Evolutionary conservation across 768 basidiomycete genomes (phyloP).

Genomic region (Trametes cubensis): DNA sequence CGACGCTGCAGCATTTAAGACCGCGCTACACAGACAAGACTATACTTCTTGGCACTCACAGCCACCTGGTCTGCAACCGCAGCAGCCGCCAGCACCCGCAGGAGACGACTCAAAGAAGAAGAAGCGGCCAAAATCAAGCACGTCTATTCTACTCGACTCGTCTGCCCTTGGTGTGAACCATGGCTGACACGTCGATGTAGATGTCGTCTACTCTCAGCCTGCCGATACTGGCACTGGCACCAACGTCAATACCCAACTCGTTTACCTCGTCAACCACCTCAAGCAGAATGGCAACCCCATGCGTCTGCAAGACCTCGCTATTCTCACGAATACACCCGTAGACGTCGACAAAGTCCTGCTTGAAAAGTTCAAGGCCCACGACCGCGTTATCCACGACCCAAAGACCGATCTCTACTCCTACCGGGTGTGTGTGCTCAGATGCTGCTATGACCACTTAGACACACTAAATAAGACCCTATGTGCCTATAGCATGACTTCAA

Average conservation of each 20-base stretch:
- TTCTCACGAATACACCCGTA: constrained; percentile 76
- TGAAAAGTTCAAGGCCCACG: constrained; percentile 82
- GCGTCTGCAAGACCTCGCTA: constrained; percentile 85
- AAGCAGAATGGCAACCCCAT: constrained; percentile 74
- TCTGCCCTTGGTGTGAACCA: constrained; percentile 26
- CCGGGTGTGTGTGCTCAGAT: constrained; percentile 53
- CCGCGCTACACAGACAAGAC: constrained; percentile 62
- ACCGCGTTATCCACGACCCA: constrained; percentile 75
- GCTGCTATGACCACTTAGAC: background rate
- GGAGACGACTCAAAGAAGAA: constrained; percentile 57
- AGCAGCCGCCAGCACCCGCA: constrained; percentile 37
- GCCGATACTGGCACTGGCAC: constrained; percentile 80
- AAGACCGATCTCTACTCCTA: constrained; percentile 88
- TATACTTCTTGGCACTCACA: constrained; percentile 79
- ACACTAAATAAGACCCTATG: background rate
- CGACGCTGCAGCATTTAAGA: constrained; percentile 74
- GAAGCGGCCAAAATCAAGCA: constrained; percentile 65
- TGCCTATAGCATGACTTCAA: constrained; percentile 75
- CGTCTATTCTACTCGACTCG: constrained; percentile 33
- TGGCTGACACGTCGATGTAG: constrained; percentile 41
- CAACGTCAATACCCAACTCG: constrained; percentile 85
- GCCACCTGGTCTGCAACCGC: constrained; percentile 43
- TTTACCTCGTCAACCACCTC: constrained; percentile 80
- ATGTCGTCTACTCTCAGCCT: constrained; percentile 84
- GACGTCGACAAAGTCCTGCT: constrained; percentile 70